Conservation (phyloP, 176 grass and related monocot species). For the Elaeis guineensis region DNA sequence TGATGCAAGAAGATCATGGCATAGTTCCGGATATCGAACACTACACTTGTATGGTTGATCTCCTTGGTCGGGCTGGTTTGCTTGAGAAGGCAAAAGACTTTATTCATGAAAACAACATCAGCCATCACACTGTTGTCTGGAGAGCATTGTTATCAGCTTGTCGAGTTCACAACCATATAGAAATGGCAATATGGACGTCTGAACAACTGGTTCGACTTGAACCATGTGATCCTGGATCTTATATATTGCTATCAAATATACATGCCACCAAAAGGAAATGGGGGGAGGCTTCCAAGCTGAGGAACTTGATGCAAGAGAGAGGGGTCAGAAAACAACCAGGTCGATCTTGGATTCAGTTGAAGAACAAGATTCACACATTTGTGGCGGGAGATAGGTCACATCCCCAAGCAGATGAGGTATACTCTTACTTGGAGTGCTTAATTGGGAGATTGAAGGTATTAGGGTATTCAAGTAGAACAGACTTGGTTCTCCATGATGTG, state of each 20-base stretch:
- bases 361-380: slow-evolving; percentile 40
- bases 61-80: slow-evolving; percentile 49
- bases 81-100: slow-evolving; percentile 36
- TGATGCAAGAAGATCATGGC: slow-evolving; percentile 36
- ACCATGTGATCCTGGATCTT: slow-evolving; percentile 41
- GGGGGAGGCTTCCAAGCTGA: slow-evolving; percentile 38
- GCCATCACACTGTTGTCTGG: slow-evolving; percentile 40
- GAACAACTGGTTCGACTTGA: slow-evolving; percentile 43
- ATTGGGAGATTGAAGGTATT: slow-evolving; percentile 46
- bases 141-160: slow-evolving; percentile 54
- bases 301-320: slow-evolving; percentile 43
- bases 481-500: slow-evolving; percentile 48
- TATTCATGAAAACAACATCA: slow-evolving; percentile 44
- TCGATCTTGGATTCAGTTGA: slow-evolving; percentile 61
- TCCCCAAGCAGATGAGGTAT: slow-evolving; percentile 33
- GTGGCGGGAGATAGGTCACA: slow-evolving; percentile 28
- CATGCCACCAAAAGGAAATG: slow-evolving; percentile 54
- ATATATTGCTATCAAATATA: slow-evolving; percentile 62
- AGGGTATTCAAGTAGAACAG: slow-evolving; percentile 42
- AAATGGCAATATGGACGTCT: slow-evolving; percentile 41
- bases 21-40: slow-evolving; percentile 50
- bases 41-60: slow-evolving; percentile 69
- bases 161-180: slow-evolving; percentile 42
- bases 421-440: slow-evolving; percentile 33
- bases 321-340: slow-evolving; percentile 42